Evolutionary conservation across 768 basidiomycete genomes (phyloP).

Genomic region (Kwoniella dendrophila): DNA sequence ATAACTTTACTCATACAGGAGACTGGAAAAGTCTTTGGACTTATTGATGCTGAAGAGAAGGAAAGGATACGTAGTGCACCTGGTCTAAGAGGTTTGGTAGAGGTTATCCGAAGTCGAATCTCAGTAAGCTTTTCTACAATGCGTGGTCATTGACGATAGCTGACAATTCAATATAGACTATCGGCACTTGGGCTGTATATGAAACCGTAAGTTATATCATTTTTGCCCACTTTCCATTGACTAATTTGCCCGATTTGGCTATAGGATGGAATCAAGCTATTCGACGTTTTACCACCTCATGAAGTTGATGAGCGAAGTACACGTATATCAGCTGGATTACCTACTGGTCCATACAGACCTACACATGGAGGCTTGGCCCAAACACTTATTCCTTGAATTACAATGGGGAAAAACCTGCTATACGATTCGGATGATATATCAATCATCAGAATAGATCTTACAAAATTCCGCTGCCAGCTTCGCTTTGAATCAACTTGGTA

Average conservation of each 20-base stretch:
- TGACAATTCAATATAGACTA: constrained; percentile 22
- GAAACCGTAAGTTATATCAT: constrained; percentile 40
- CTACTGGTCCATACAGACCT: constrained; percentile 29
- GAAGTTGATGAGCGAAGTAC: constrained; percentile 40
- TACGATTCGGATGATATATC: not conserved
- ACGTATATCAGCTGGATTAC: constrained; percentile 35
- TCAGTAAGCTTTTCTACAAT: constrained; percentile 35
- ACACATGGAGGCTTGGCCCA: constrained; percentile 27
- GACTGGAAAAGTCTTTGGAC: constrained; percentile 46
- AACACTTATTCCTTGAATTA: constrained; percentile 27
- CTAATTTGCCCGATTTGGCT: too few species aligned
- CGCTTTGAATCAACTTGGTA: too few species aligned
- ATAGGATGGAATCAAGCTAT: constrained; percentile 41
- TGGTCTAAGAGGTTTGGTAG: constrained; percentile 47
- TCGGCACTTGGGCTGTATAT: constrained; percentile 42
- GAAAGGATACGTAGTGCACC: constrained; percentile 31
- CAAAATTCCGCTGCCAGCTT: not conserved
- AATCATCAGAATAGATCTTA: not conserved
- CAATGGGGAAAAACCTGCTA: not conserved
- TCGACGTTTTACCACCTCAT: constrained; percentile 40
- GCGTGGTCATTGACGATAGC: not conserved
- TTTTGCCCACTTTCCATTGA: not conserved
- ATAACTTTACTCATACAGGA: constrained; percentile 48
- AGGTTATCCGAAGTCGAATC: constrained; percentile 49
- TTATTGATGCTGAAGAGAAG: constrained; percentile 46